Conservation (phyloP, 192 early-diverging fungal species). For the Backusella mclennaniae region DNA sequence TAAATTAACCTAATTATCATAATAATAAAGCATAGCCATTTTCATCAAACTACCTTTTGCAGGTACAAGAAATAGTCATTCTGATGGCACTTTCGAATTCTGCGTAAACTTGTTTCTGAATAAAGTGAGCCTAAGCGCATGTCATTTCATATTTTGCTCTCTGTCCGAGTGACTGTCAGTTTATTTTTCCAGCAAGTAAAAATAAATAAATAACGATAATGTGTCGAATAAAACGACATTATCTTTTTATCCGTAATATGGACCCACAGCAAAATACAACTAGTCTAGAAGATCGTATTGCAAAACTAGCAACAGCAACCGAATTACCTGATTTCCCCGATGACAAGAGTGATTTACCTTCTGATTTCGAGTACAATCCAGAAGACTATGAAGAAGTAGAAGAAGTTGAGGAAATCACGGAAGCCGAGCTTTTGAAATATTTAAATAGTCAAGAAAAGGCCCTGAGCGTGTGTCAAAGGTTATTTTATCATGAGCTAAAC, state of each 20-base stretch:
- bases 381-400: constrained; percentile 44
- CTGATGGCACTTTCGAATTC: too few species aligned
- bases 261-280: constrained; percentile 4
- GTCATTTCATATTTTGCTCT: too few species aligned
- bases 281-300: constrained; percentile 38
- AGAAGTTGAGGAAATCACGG: constrained; percentile 49
- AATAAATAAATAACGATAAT: not conserved
- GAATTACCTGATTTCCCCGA: constrained; percentile 49
- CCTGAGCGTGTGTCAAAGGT: constrained; percentile 37
- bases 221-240: not conserved
- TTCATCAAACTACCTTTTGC: too few species aligned
- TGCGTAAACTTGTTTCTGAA: too few species aligned
- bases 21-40: too few species aligned
- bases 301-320: constrained; percentile 25
- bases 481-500: constrained; percentile 47
- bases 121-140: too few species aligned
- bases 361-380: constrained; percentile 51
- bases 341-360: constrained; percentile 48
- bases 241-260: not conserved
- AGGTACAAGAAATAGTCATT: too few species aligned
- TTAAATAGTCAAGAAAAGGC: constrained; percentile 43
- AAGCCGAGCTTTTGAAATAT: constrained; percentile 45
- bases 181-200: not conserved
- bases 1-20: too few species aligned
- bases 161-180: not conserved